A percentile compares a stretch with the other conserved stretches of the same genome.
These are phyloP conservation scores for Leccinum incarnatum DNA, from an alignment of 768 basidiomycete species.

Conservation along the genomic window DNA sequence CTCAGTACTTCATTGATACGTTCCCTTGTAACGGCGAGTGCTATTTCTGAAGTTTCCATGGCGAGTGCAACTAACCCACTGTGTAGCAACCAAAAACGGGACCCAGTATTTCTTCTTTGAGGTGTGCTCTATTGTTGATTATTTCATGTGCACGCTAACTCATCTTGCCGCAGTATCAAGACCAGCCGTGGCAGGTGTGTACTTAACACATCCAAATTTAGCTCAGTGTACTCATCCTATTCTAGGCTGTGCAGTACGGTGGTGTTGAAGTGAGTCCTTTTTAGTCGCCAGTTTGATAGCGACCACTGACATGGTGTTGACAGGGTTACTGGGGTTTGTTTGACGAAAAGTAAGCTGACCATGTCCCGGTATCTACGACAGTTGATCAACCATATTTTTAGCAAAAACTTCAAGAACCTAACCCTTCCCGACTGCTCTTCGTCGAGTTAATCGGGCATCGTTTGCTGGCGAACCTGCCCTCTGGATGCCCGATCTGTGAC, in stretches of 20 bases:
- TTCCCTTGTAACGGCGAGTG: constrained; percentile 64
- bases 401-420: constrained; percentile 70
- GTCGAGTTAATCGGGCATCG: background rate
- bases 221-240: constrained; percentile 6
- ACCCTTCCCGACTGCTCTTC: constrained; percentile 57
- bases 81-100: constrained; percentile 65
- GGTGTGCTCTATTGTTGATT: constrained; percentile 31
- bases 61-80: constrained; percentile 7
- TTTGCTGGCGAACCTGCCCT: background rate
- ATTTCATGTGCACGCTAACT: constrained; percentile 1
- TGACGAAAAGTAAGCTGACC: constrained; percentile 45
- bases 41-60: background rate
- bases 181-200: constrained; percentile 79
- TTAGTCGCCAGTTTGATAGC: constrained; percentile 1
- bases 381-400: constrained; percentile 30
- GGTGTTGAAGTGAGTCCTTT: constrained; percentile 60
- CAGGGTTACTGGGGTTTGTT: constrained; percentile 67
- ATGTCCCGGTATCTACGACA: constrained; percentile 15
- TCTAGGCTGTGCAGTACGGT: constrained; percentile 60
- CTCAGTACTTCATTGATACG: constrained; percentile 73
- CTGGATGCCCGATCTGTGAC: constrained; percentile 8
- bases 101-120: constrained; percentile 91
- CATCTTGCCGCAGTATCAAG: constrained; percentile 49
- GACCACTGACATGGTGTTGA: constrained; percentile 9
- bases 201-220: background rate